A percentile compares a stretch with the other conserved stretches of the same genome.
These are phyloP conservation scores for Amanita phalloides DNA, from an alignment of 768 basidiomycete species.

Conservation along the genomic window DNA sequence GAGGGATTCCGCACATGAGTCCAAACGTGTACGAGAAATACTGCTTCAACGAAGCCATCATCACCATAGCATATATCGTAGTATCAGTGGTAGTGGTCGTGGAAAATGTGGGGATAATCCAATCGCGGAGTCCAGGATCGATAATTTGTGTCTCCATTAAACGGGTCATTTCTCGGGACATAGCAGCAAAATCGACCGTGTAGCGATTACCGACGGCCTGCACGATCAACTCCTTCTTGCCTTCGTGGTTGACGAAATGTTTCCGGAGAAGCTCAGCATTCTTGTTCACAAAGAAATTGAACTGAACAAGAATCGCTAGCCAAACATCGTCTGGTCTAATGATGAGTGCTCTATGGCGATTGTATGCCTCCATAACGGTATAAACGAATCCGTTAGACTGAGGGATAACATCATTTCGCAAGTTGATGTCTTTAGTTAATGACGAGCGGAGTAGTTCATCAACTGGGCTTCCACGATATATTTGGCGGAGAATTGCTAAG, in stretches of 20 bases:
- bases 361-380: constrained; percentile 23
- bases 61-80: constrained; percentile 17
- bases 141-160: constrained; percentile 8
- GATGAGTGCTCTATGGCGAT: constrained; percentile 15
- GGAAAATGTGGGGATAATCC: constrained; percentile 23
- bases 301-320: constrained; percentile 19
- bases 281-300: constrained; percentile 19
- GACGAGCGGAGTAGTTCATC: neutral
- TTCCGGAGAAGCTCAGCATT: constrained; percentile 17
- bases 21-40: constrained; percentile 18
- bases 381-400: constrained; percentile 23
- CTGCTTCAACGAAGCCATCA: constrained; percentile 22
- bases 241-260: constrained; percentile 18
- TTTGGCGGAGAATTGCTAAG: neutral
- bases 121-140: constrained; percentile 17
- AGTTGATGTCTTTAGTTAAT: neutral
- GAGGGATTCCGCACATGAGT: constrained; percentile 23
- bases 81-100: constrained; percentile 22
- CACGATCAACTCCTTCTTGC: constrained; percentile 16
- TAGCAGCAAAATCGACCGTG: constrained; percentile 17
- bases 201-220: constrained; percentile 5
- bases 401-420: constrained; percentile 11
- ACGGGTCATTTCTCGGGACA: constrained; percentile 13
- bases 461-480: neutral
- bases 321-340: constrained; percentile 18